phyloP scores from a whole-genome alignment of 2,329 filamentous ascomycete genomes.

The Claviceps capensis region DNA sequence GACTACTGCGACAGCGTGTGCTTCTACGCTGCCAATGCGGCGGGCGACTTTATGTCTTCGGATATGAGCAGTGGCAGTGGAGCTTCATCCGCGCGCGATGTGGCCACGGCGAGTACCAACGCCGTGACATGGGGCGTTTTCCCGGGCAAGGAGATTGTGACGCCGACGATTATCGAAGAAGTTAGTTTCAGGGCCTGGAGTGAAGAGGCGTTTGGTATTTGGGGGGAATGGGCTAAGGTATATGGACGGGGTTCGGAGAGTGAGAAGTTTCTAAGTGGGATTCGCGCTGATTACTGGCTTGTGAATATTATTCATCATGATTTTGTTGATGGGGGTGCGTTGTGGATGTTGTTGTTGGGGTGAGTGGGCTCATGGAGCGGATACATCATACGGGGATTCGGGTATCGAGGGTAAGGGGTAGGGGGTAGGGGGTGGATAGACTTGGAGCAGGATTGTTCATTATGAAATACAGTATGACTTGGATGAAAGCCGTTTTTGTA shows the following conservation, averaged over 20 bases:
- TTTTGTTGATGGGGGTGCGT: constrained; percentile 53
- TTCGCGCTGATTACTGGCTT: constrained; percentile 64
- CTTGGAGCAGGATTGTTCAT: too few relatives aligned
- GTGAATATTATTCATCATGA: constrained; percentile 84
- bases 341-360: constrained; percentile 54
- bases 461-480: too few relatives aligned
- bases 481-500: too few relatives aligned
- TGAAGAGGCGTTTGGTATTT: constrained; percentile 93
- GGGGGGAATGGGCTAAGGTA: constrained; percentile 83
- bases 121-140: constrained; percentile 97
- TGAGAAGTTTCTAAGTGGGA: constrained; percentile 53
- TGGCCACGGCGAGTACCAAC: constrained; percentile 51
- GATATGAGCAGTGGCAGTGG: constrained; percentile 29
- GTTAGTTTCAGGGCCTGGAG: constrained; percentile 89
- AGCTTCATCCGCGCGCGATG: constrained; percentile 15
- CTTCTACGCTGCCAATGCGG: constrained; percentile 74
- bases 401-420: too few relatives aligned
- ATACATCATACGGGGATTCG: too few relatives aligned
- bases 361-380: constrained; percentile 6
- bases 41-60: constrained; percentile 66
- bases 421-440: too few relatives aligned
- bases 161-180: constrained; percentile 91
- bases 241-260: constrained; percentile 64
- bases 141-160: constrained; percentile 88
- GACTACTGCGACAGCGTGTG: constrained; percentile 55